Conservation (phyloP, 2,329 filamentous ascomycete genomes). For the Beauveria caledonica region DNA sequence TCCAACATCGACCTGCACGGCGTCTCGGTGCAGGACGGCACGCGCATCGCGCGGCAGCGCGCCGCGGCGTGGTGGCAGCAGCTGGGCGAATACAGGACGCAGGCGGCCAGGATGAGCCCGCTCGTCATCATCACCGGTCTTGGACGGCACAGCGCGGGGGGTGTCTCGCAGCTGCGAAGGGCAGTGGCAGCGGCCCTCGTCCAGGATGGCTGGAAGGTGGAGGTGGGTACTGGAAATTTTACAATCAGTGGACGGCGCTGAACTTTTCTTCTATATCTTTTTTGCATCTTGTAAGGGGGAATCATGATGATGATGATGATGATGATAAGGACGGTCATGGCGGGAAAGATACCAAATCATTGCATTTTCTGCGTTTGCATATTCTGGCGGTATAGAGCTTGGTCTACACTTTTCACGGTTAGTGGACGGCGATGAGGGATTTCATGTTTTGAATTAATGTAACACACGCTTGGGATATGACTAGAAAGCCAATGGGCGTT, state of each 20-base stretch:
- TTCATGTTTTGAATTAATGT: background rate
- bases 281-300: background rate
- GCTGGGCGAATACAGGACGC: slow-evolving; percentile 55
- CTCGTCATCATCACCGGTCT: slow-evolving; percentile 75
- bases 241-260: slow-evolving; percentile 53
- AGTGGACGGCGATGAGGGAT: background rate
- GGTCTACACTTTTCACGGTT: background rate
- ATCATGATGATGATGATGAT: background rate
- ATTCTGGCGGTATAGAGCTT: background rate
- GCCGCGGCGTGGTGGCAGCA: slow-evolving; percentile 69
- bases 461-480: background rate
- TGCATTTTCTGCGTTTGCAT: background rate
- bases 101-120: slow-evolving; percentile 38
- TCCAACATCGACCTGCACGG: slow-evolving; percentile 72
- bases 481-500: background rate
- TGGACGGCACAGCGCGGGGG: slow-evolving; percentile 70
- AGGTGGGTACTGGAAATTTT: slow-evolving; percentile 62
- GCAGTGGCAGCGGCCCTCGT: slow-evolving; percentile 70
- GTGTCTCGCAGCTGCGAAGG: slow-evolving; percentile 66
- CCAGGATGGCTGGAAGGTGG: slow-evolving; percentile 75
- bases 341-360: background rate
- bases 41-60: slow-evolving; percentile 63
- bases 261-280: background rate
- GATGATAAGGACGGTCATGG: background rate
- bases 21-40: slow-evolving; percentile 70